Evolutionary conservation across 495 filamentous ascomycete species (phyloP).

Genomic region (Acidomyces sp.): DNA sequence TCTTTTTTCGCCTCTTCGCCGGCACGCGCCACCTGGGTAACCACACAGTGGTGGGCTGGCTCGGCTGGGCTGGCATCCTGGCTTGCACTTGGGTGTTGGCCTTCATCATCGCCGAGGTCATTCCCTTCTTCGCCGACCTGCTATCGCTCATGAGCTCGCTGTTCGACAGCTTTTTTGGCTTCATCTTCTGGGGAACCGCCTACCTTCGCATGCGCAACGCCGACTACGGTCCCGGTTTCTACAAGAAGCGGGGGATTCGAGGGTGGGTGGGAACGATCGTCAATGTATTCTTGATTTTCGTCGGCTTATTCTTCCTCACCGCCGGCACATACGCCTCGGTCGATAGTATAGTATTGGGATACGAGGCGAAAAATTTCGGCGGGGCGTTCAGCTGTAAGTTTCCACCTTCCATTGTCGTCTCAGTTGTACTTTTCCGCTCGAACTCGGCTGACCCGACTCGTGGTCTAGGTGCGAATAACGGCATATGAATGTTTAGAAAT

Average conservation of each 20-base stretch:
- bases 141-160: conserved; percentile 77
- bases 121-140: conserved; percentile 79
- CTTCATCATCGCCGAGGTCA: conserved; percentile 77
- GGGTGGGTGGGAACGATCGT: conserved; percentile 49
- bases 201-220: conserved; percentile 69
- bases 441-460: too few species aligned
- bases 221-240: conserved; percentile 50
- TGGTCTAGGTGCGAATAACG: too few species aligned
- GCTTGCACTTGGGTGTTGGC: conserved; percentile 59
- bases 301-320: conserved; percentile 62
- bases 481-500: too few species aligned
- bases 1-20: conserved; percentile 72
- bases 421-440: too few species aligned
- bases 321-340: conserved; percentile 56
- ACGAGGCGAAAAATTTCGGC: conserved; percentile 24
- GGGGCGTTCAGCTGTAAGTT: conserved; percentile 31
- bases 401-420: too few species aligned
- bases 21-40: conserved; percentile 60
- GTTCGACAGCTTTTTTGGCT: conserved; percentile 87
- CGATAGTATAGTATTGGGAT: conserved; percentile 29
- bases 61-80: conserved; percentile 60
- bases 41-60: conserved; percentile 75
- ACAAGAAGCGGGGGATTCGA: conserved; percentile 43
- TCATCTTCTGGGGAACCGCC: conserved; percentile 86
- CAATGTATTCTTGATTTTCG: conserved; percentile 56